A percentile compares a stretch with the other conserved stretches of the same genome.
Conservation (phyloP, 2,329 filamentous ascomycete genomes). For the Elsinoe perseae region DNA sequence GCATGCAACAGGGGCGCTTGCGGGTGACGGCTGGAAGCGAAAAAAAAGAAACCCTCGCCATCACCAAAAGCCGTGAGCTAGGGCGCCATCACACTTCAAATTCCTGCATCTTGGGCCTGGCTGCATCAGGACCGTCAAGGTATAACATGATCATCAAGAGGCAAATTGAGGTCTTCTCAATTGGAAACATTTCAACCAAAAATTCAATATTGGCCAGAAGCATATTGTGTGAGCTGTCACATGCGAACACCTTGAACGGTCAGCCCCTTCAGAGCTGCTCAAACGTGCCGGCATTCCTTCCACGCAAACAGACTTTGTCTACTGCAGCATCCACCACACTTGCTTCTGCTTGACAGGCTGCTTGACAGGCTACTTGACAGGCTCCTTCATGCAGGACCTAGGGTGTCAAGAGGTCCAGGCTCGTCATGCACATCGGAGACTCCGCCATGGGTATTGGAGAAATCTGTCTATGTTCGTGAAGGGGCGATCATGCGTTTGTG, state of each 20-base stretch:
- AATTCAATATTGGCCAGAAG: not conserved
- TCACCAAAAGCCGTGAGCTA: not conserved
- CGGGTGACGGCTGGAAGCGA: not conserved
- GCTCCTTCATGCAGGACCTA: not conserved
- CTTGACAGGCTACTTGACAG: not conserved
- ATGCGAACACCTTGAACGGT: constrained; percentile 1
- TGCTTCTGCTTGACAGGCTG: not conserved
- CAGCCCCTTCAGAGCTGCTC: not conserved
- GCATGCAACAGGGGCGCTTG: constrained; percentile 13
- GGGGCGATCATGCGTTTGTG: not conserved
- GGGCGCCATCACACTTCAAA: not conserved
- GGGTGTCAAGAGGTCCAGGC: not conserved
- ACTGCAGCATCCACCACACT: not conserved
- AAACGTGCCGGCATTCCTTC: not conserved
- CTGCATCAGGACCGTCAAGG: not conserved
- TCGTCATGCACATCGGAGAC: not conserved
- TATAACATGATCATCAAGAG: not conserved
- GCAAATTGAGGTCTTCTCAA: not conserved
- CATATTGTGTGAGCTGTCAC: not conserved
- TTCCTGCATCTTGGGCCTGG: not conserved
- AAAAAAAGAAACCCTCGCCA: not conserved
- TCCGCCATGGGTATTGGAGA: not conserved
- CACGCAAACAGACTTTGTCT: not conserved
- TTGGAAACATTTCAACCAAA: not conserved
- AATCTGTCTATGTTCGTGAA: not conserved